Base-by-base conservation (phyloP, 2,329 filamentous ascomycete species). In the Neofusicoccum ribis region DNA sequence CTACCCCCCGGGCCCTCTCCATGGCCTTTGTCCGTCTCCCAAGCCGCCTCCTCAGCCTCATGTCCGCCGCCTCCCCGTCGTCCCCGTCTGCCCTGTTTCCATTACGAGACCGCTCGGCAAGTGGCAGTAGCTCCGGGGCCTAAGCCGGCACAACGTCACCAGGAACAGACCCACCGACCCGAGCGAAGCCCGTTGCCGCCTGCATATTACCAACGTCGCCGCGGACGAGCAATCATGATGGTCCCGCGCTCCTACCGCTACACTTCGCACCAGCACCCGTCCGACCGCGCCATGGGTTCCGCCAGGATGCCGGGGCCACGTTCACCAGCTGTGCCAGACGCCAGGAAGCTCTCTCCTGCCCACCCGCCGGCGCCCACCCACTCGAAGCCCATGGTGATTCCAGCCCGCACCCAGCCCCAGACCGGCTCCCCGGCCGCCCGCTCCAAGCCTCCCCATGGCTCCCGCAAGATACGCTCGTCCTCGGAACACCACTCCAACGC, bases 211-310 rank as follows among this genome's bases (percentile, higher is more conserved):
- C 67, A 66, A 27, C 3, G 41, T 17, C 44, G 7, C 62, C 20
- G 7, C 51, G 17, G 14, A 14, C n/a, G 31, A 20, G 31, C 34
- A 52, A 41, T 61, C 51, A 82, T 82, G 78, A 78, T 82, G 73
- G 79, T 81, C 71, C 79, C 80, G 71, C 77, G 79, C 69, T 79
- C 79, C 66, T 82, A 78, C 71, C 75, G 76, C 64, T 80, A 79
- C 71, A 74, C 79, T 61, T 72, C 76, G 50, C 72, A 71, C 50
- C 63, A 58, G 31, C 20, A 17, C 34, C 27, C 27, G 43, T 34
- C 52, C 63, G 37, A 64, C 27, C 50, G 49, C 39, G 31, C 12
- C 43, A 64, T 64, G 62, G 62, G 62, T 39, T 58, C 62, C 62
- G n/a, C 58, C 51, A 64, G 44, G 43, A 65, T 60, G 52, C n/a